Evolutionary conservation across 2,329 filamentous ascomycete genomes (phyloP), one percentile per base, ranked within the genome.

Genomic region (Trichoderma pleuroti): DNA sequence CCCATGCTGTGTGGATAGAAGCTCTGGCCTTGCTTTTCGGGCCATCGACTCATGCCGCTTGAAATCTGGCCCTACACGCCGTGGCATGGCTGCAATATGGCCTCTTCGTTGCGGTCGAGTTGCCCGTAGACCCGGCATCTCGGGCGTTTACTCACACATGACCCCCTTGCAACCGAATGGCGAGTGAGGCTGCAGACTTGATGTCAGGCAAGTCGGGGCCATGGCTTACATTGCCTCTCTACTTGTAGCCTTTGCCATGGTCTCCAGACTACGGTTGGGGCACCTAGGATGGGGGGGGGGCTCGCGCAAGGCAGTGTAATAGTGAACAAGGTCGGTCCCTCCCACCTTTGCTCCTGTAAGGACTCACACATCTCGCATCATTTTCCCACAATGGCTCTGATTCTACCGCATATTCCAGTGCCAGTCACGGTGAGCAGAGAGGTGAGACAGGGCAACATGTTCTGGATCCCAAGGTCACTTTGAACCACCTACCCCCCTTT

Each of bases 381-480:
- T 21, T 68, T 68, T 61, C 56, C 65, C 39, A 18, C 56, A 61
- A 61, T 52, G 21, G 65, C 39, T 18, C 21, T 61, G 65, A 52
- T 4, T 52, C 4, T 34, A 61, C 28, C 8, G 7, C 24, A 24
- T 52, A 26, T 54, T 10, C 46, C 30, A 12, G 34, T 52, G 28
- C 26, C 36, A 34, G 12, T 28, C 24, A 36, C 36, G 62, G 14
- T 30, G 28, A 36, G 46, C 42, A 36, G 12, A 64, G 46, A 59
- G 18, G 56, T 59, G 32, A 34, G 56, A 39, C 34, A 52, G 28
- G 30, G 30, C 9, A 24, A 63, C 18, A 21, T 49, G 36, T 26
- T 26, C 60, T 62, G 30, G 3, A 59, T 28, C 7, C 11, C 11
- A 32, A 59, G 56, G 56, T 21, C 30, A 8, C 30, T 32, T 32